A percentile compares a stretch with the other conserved stretches of the same genome.
phyloP scores from a whole-genome alignment of 306 rosid genomes.

The Rosa rugosa region DNA sequence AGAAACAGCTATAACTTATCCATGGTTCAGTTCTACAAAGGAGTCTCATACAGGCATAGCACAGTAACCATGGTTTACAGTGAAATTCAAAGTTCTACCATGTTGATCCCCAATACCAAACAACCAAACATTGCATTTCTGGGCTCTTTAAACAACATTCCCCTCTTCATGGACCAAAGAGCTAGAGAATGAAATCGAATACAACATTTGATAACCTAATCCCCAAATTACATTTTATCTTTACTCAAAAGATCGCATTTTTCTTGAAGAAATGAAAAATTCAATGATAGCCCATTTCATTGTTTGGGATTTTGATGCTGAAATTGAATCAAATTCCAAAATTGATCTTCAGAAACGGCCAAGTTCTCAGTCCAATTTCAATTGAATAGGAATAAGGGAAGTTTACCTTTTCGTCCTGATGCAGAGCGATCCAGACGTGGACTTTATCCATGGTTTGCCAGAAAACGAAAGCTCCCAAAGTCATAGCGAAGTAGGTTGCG shows the following conservation, averaged over 20 bases:
- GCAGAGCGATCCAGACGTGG: slow-evolving; percentile 99
- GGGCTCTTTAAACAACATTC: background rate
- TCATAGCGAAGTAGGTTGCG: slow-evolving; percentile 81
- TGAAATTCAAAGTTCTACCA: background rate
- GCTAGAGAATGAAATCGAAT: background rate
- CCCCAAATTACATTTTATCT: background rate
- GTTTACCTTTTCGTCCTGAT: slow-evolving; percentile 87
- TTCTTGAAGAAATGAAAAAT: background rate
- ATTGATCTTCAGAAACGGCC: background rate
- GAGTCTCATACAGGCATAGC: background rate
- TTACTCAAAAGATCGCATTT: background rate
- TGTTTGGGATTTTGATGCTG: background rate
- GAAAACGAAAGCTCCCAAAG: slow-evolving; percentile 85
- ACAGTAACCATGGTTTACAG: background rate
- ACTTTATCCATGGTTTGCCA: slow-evolving; percentile 92
- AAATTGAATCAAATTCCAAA: background rate
- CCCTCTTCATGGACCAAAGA: background rate
- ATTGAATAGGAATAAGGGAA: background rate
- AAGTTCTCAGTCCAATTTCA: background rate
- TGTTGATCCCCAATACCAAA: background rate
- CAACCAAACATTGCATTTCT: slow-evolving; percentile 2
- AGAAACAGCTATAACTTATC: background rate
- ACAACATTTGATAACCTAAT: background rate
- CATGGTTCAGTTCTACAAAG: background rate
- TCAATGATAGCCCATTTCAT: background rate